A percentile compares a stretch with the other conserved stretches of the same genome.
These are phyloP conservation scores for Turritis glabra DNA, from an alignment of 345 rosid genomes.

Conservation along the genomic window DNA sequence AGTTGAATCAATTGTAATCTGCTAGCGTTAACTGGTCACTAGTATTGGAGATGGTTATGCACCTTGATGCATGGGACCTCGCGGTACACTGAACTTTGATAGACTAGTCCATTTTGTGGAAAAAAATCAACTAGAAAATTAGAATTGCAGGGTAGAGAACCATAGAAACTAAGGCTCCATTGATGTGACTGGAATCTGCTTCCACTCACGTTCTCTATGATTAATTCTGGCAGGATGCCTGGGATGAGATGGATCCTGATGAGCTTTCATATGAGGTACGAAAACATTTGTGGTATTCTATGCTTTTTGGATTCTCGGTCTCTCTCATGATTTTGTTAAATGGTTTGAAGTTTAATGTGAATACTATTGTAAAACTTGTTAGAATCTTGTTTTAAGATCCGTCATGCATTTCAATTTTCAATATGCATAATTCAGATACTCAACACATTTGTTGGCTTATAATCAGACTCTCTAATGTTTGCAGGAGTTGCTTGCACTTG, in stretches of 20 bases:
- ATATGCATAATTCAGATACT: neutral
- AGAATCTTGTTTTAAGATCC: neutral
- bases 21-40: neutral
- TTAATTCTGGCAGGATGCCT: conserved; percentile 58
- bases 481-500: conserved; percentile 92
- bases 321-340: conserved; percentile 20
- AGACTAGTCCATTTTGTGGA: conserved; percentile 5
- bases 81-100: conserved; percentile 8
- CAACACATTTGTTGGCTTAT: neutral
- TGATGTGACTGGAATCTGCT: conserved; percentile 21
- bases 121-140: neutral
- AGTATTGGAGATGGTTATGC: conserved; percentile 4
- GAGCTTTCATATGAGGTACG: conserved; percentile 90
- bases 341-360: neutral
- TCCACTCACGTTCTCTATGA: conserved; percentile 1
- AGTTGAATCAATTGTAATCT: neutral
- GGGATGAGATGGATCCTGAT: conserved; percentile 97
- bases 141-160: conserved; percentile 4
- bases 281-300: neutral
- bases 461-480: neutral
- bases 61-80: conserved; percentile 7
- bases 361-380: neutral
- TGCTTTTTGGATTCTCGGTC: conserved; percentile 9
- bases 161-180: neutral
- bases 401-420: neutral